Percentiles rank a stretch among this genome's conserved stretches.
Evolutionary conservation across 352 stramenopile species (phyloP).

Genomic region (Pythium myriotylum): DNA sequence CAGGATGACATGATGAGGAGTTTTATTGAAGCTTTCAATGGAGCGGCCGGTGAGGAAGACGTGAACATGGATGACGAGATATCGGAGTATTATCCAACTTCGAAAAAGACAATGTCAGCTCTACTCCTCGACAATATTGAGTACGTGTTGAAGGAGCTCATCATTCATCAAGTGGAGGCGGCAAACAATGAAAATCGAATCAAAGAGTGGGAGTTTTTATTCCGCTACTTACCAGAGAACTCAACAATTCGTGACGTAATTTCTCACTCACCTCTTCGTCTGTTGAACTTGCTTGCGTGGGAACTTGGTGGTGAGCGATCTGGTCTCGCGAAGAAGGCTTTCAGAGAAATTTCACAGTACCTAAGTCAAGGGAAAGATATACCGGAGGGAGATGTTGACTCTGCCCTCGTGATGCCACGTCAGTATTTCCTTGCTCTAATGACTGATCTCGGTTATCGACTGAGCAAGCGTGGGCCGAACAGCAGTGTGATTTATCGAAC

Average conservation of each 20-base stretch:
- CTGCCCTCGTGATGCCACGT: conserved; percentile 57
- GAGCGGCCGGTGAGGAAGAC: conserved; percentile 17
- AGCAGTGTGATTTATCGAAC: conserved; percentile 45
- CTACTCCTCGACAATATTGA: conserved; percentile 35
- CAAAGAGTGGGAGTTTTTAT: conserved; percentile 46
- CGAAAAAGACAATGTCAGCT: conserved; percentile 23
- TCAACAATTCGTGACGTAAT: conserved; percentile 41
- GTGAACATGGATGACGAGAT: conserved; percentile 30
- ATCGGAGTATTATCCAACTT: conserved; percentile 14
- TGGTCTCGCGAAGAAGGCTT: conserved; percentile 34
- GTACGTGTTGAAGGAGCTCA: conserved; percentile 39
- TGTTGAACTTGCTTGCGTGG: conserved; percentile 39
- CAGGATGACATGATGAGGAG: conserved; percentile 31
- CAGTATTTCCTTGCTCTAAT: conserved; percentile 85
- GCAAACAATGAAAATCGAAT: conserved; percentile 34
- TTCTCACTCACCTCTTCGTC: conserved; percentile 28
- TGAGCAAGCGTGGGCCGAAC: conserved; percentile 41
- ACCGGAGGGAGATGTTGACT: conserved; percentile 20
- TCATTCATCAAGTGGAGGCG: conserved; percentile 39
- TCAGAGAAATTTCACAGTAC: conserved; percentile 40
- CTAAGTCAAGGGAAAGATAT: conserved; percentile 30
- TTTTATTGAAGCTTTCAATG: conserved; percentile 32
- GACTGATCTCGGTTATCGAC: conserved; percentile 73
- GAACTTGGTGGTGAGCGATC: conserved; percentile 40
- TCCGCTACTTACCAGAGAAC: conserved; percentile 38